A percentile compares a stretch with the other conserved stretches of the same genome.
Conservation (phyloP, 352 stramenopile species). For the Elongisporangium anandrum region DNA sequence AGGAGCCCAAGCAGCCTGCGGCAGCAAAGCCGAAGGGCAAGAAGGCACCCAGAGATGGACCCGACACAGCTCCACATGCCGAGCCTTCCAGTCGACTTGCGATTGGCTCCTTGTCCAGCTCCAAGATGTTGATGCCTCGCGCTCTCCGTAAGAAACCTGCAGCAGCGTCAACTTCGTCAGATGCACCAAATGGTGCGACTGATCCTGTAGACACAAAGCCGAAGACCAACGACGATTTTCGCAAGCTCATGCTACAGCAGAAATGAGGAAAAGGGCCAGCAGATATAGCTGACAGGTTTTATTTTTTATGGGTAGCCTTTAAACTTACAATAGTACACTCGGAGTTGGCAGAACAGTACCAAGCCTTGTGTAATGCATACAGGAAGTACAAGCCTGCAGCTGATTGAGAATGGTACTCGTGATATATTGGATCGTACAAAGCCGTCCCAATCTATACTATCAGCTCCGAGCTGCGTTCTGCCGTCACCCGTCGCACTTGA, state of each 20-base stretch:
- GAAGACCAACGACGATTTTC: constrained; percentile 75
- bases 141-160: constrained; percentile 30
- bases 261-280: too few relatives aligned
- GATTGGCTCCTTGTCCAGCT: constrained; percentile 14
- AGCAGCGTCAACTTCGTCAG: constrained; percentile 2
- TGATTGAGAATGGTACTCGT: too few relatives aligned
- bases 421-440: too few relatives aligned
- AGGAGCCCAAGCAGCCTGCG: constrained; percentile 9
- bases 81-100: constrained; percentile 24
- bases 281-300: too few relatives aligned
- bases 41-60: background rate
- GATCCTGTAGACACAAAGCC: constrained; percentile 14
- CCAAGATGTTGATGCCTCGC: constrained; percentile 49
- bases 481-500: background rate
- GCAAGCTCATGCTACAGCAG: constrained; percentile 53
- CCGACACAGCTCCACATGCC: constrained; percentile 10
- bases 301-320: too few relatives aligned
- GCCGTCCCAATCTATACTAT: background rate
- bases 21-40: background rate
- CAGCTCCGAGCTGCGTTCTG: background rate
- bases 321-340: too few relatives aligned
- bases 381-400: too few relatives aligned
- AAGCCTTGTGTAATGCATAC: too few relatives aligned
- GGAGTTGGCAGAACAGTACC: too few relatives aligned
- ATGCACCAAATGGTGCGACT: background rate